phyloP scores from a whole-genome alignment of 345 rosid species.

The Melaleuca quinquenervia region DNA sequence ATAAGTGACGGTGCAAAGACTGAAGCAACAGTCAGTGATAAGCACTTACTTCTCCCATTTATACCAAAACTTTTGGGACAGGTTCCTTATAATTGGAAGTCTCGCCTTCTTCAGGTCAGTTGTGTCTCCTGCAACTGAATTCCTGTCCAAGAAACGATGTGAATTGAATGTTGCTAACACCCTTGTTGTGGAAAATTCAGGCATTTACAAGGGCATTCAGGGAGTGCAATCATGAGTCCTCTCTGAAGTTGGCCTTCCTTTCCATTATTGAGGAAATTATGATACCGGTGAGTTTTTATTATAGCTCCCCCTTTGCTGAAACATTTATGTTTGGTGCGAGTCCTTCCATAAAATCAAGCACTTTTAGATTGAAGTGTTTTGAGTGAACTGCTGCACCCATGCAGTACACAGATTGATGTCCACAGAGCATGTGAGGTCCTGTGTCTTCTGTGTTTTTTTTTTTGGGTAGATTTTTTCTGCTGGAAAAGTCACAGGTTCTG shows the following conservation, averaged over 20 bases:
- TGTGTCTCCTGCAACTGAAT: background rate
- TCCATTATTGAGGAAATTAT: slow-evolving; percentile 48
- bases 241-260: slow-evolving; percentile 56
- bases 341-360: background rate
- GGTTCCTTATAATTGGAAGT: slow-evolving; percentile 38
- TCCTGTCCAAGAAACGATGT: background rate
- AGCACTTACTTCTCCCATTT: slow-evolving; percentile 47
- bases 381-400: background rate
- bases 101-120: slow-evolving; percentile 64
- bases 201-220: slow-evolving; percentile 67
- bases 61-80: slow-evolving; percentile 52
- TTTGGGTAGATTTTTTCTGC: background rate
- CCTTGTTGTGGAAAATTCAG: slow-evolving; percentile 19
- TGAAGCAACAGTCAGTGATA: slow-evolving; percentile 30
- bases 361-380: background rate
- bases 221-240: slow-evolving; percentile 51
- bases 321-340: background rate
- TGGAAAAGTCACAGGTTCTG: background rate
- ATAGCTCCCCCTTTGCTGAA: background rate
- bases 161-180: background rate
- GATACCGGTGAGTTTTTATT: slow-evolving; percentile 46
- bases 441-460: background rate
- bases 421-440: background rate
- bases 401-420: background rate
- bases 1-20: slow-evolving; percentile 20